phyloP scores from a whole-genome alignment of 2,329 filamentous ascomycete genomes.

The Catunica adiposa region DNA sequence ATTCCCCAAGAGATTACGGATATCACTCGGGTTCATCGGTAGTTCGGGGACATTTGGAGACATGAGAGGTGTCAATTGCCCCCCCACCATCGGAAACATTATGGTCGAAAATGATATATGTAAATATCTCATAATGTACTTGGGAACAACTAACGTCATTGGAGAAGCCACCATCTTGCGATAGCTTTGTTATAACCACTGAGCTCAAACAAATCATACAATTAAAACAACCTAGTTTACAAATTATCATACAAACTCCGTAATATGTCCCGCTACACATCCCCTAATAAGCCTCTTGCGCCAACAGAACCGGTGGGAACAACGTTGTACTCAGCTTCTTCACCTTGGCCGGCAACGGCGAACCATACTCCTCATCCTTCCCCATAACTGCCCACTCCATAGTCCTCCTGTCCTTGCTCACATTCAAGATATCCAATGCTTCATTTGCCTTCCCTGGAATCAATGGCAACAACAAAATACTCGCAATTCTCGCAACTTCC shows the following conservation, averaged over 20 bases:
- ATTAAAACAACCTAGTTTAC: background rate
- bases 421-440: constrained; percentile 64
- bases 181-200: too few relatives aligned
- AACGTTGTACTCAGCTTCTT: constrained; percentile 7
- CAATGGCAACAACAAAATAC: constrained; percentile 77
- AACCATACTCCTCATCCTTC: constrained; percentile 55
- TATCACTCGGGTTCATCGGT: too few relatives aligned
- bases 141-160: too few relatives aligned
- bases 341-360: background rate
- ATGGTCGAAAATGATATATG: too few relatives aligned
- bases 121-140: too few relatives aligned
- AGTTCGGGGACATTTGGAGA: too few relatives aligned
- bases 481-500: constrained; percentile 62
- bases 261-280: background rate
- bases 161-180: too few relatives aligned
- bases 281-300: constrained; percentile 8
- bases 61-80: too few relatives aligned
- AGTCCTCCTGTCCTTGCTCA: constrained; percentile 43
- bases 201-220: background rate
- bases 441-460: constrained; percentile 64
- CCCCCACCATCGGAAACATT: too few relatives aligned
- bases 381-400: constrained; percentile 46
- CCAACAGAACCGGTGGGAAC: constrained; percentile 9
- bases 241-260: background rate
- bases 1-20: too few relatives aligned